Conservation (phyloP, 164 flowering plant genomes). For the Chimonanthus praecox region DNA sequence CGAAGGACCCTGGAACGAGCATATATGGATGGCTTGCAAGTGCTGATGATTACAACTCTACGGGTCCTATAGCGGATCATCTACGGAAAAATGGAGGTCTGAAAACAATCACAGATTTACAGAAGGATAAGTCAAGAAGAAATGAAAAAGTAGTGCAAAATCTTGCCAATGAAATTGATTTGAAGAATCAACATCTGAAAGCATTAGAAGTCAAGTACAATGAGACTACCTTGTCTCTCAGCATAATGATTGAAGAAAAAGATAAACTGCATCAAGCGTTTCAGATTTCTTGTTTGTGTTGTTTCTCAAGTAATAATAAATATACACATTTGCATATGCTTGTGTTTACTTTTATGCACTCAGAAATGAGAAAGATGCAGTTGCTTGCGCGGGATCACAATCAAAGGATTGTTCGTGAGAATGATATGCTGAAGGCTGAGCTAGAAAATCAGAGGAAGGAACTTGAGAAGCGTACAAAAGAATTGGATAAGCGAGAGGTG, state of each 20-base stretch:
- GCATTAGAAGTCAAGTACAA: slow-evolving; percentile 44
- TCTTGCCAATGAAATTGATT: slow-evolving; percentile 57
- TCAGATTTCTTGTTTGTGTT: too few species aligned
- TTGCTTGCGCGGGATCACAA: slow-evolving; percentile 28
- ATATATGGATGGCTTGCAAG: slow-evolving; percentile 86
- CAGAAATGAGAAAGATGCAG: slow-evolving; percentile 55
- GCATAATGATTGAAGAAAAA: neutral
- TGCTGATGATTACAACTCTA: slow-evolving; percentile 39
- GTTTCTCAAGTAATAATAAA: too few species aligned
- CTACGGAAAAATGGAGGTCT: slow-evolving; percentile 64
- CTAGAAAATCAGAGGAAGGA: slow-evolving; percentile 41
- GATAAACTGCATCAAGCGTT: neutral
- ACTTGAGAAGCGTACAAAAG: slow-evolving; percentile 25
- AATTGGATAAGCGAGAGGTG: slow-evolving; percentile 45
- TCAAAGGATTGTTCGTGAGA: slow-evolving; percentile 36
- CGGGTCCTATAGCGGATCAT: slow-evolving; percentile 52
- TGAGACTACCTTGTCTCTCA: neutral
- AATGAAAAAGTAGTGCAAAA: slow-evolving; percentile 51
- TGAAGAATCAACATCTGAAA: slow-evolving; percentile 40
- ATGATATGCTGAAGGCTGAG: slow-evolving; percentile 29
- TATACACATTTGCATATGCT: neutral
- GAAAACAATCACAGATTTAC: slow-evolving; percentile 58
- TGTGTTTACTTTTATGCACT: slow-evolving; percentile 14
- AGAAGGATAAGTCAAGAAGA: slow-evolving; percentile 69
- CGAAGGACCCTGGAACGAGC: slow-evolving; percentile 24